These are phyloP conservation scores for Globisporangium spiculum DNA, from an alignment of 352 stramenopile species.

Conservation along the genomic window DNA sequence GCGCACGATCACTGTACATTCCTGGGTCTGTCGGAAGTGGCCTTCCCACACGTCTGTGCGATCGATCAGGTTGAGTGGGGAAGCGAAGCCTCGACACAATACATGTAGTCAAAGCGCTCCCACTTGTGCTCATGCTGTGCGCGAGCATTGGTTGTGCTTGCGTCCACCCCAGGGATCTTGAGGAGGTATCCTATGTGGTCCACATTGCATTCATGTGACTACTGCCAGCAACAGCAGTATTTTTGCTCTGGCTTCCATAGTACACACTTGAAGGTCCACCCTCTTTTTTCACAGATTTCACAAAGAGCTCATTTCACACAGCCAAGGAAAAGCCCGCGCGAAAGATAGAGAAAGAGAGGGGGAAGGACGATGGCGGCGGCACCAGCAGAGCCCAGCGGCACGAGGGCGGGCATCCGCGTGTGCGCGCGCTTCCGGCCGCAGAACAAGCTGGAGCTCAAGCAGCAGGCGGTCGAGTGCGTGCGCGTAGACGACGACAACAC, in stretches of 20 bases:
- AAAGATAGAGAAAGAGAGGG: neutral
- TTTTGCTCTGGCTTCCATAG: neutral
- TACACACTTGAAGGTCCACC: neutral
- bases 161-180: neutral
- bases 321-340: neutral
- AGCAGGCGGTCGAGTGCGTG: constrained; percentile 61
- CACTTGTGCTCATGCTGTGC: too few relatives aligned
- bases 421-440: constrained; percentile 73
- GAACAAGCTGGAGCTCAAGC: constrained; percentile 73
- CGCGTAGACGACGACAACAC: constrained; percentile 44
- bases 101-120: too few relatives aligned
- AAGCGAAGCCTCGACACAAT: too few relatives aligned
- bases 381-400: neutral
- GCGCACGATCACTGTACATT: too few relatives aligned
- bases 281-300: neutral
- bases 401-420: constrained; percentile 52
- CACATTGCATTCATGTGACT: neutral
- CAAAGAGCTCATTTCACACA: neutral
- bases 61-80: too few relatives aligned
- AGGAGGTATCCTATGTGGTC: neutral
- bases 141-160: too few relatives aligned
- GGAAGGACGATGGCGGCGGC: neutral
- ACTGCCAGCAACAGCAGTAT: neutral
- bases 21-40: too few relatives aligned
- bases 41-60: too few relatives aligned